These are phyloP conservation scores for Cornus florida DNA, from an alignment of 148 eudicot species.

Conservation along the genomic window DNA sequence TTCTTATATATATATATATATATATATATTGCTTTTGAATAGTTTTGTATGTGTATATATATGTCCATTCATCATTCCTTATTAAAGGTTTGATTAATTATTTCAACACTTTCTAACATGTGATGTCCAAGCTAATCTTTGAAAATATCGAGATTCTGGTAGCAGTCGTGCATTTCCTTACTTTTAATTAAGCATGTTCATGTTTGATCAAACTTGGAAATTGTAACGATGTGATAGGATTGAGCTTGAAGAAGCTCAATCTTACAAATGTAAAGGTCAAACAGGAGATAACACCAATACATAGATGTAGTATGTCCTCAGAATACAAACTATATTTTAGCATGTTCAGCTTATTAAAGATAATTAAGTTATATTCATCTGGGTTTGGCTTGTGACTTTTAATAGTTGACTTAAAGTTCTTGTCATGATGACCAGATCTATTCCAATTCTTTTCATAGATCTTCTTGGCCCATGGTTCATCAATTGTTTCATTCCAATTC, in stretches of 20 bases:
- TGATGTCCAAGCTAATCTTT: background rate
- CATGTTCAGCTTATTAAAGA: background rate
- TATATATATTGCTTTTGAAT: no score
- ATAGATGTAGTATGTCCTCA: background rate
- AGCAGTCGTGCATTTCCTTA: background rate
- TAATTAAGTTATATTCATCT: background rate
- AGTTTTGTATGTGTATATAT: no score
- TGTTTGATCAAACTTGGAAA: no score
- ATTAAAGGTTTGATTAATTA: no score
- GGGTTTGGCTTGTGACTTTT: slow-evolving; percentile 8
- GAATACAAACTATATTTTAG: background rate
- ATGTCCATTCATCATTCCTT: background rate
- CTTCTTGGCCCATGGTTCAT: background rate
- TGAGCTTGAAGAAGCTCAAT: background rate
- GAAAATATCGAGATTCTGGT: background rate
- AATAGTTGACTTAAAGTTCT: background rate
- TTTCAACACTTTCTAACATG: background rate
- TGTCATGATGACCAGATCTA: background rate
- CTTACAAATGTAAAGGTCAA: background rate
- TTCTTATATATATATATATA: no score
- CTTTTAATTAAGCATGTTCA: background rate
- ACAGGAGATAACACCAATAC: background rate
- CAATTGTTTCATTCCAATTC: background rate
- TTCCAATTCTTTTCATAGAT: background rate
- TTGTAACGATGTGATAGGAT: background rate